These are phyloP conservation scores for Periconia sp. DNA, from an alignment of 2,329 filamentous ascomycete species.

Conservation along the genomic window DNA sequence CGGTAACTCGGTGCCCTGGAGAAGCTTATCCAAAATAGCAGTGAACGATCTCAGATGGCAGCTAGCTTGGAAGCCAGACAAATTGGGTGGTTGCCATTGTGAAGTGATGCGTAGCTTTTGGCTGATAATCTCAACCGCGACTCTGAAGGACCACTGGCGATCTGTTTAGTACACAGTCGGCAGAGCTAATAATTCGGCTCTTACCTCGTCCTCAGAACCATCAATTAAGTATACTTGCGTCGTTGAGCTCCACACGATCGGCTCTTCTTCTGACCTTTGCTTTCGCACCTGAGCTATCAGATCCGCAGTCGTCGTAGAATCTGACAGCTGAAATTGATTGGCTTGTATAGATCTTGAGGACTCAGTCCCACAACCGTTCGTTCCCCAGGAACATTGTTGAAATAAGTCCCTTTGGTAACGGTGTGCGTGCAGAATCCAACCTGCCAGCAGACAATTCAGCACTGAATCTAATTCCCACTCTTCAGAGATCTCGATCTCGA, in stretches of 20 bases:
- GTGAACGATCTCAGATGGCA: constrained; percentile 52
- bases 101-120: constrained; percentile 45
- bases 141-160: constrained; percentile 37
- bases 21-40: constrained; percentile 43
- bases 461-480: constrained; percentile 14
- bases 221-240: constrained; percentile 32
- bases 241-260: constrained; percentile 2
- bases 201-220: constrained; percentile 37
- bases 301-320: constrained; percentile 17
- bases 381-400: constrained; percentile 36
- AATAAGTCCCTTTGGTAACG: constrained; percentile 41
- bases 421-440: constrained; percentile 37
- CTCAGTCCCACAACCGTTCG: constrained; percentile 16
- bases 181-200: not conserved
- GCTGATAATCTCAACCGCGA: constrained; percentile 30
- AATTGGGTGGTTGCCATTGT: constrained; percentile 50
- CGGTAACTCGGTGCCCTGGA: constrained; percentile 27
- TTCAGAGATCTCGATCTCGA: constrained; percentile 22
- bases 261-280: constrained; percentile 18
- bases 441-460: constrained; percentile 33
- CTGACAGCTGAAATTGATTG: constrained; percentile 22
- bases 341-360: constrained; percentile 23
- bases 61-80: constrained; percentile 52
- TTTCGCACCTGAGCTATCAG: constrained; percentile 21
- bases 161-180: not conserved